Evolutionary conservation across 768 basidiomycete species (phyloP).

Genomic region (Fomitopsis serialis): DNA sequence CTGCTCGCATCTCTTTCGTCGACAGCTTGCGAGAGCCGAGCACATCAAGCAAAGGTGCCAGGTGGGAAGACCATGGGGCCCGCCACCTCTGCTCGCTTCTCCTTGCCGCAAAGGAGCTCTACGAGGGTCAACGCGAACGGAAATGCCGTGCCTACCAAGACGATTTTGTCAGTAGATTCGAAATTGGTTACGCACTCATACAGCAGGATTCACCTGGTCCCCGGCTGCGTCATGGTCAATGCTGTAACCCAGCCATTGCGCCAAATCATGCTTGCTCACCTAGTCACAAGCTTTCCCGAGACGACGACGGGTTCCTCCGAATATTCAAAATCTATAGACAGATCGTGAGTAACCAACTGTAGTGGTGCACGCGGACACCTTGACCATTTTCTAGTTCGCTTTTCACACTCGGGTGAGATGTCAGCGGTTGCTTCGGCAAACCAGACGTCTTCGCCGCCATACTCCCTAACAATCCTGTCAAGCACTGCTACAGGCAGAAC

Average conservation of each 20-base stretch:
- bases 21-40: too few species aligned
- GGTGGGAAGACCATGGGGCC: constrained; percentile 70
- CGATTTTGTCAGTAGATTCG: not conserved
- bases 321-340: constrained; percentile 64
- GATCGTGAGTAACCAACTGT: not conserved
- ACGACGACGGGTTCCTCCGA: constrained; percentile 69
- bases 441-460: constrained; percentile 59
- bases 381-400: constrained; percentile 49
- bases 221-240: constrained; percentile 39
- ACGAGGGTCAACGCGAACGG: constrained; percentile 76
- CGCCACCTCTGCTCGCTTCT: constrained; percentile 54
- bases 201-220: constrained; percentile 48
- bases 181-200: too few species aligned
- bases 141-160: constrained; percentile 58
- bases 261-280: constrained; percentile 39
- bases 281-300: constrained; percentile 71
- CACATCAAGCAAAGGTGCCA: constrained; percentile 28
- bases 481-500: too few species aligned
- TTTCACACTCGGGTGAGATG: constrained; percentile 75
- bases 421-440: constrained; percentile 59
- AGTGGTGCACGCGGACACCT: not conserved
- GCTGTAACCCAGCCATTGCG: not conserved
- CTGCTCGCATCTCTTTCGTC: too few species aligned
- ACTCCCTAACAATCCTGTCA: constrained; percentile 42
- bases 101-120: constrained; percentile 59